Conservation (phyloP, 2,329 filamentous ascomycete genomes). For the Colletotrichum orchidophilum region DNA sequence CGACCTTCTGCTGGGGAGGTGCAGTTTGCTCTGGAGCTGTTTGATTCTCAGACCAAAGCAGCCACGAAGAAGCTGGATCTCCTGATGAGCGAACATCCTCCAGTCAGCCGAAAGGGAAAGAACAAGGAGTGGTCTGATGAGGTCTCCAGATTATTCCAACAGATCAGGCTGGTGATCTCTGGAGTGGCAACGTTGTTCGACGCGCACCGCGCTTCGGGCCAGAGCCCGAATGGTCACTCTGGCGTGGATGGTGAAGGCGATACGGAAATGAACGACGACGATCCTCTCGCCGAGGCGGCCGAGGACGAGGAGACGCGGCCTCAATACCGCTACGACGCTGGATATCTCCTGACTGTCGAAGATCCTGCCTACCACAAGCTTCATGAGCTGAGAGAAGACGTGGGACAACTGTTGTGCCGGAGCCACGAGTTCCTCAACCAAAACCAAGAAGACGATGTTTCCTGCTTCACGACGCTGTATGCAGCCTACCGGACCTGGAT, state of each 20-base stretch:
- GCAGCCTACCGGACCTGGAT: conserved; percentile 96
- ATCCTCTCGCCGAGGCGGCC: conserved; percentile 68
- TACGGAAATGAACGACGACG: conserved; percentile 52
- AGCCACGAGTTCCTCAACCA: conserved; percentile 85
- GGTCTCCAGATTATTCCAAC: conserved; percentile 86
- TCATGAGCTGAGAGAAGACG: conserved; percentile 81
- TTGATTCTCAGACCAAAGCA: conserved; percentile 81
- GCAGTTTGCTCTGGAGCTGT: conserved; percentile 88
- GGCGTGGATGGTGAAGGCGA: conserved; percentile 62
- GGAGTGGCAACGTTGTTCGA: conserved; percentile 93
- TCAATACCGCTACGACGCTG: conserved; percentile 88
- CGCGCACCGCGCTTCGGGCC: conserved; percentile 73
- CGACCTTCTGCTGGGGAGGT: conserved; percentile 82
- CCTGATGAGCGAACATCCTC: conserved; percentile 83
- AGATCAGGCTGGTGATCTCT: conserved; percentile 88
- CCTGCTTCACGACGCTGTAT: conserved; percentile 93
- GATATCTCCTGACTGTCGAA: conserved; percentile 76
- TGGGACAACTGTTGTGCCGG: conserved; percentile 82
- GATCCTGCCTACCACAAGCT: conserved; percentile 75
- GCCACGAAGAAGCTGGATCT: conserved; percentile 79
- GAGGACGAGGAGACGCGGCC: conserved; percentile 86
- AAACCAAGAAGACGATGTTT: conserved; percentile 93
- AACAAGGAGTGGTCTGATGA: conserved; percentile 99
- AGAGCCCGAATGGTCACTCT: conserved; percentile 43
- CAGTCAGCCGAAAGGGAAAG: conserved; percentile 89